Conservation (phyloP, 208 protist species). For the Leishmania martiniquensis region DNA sequence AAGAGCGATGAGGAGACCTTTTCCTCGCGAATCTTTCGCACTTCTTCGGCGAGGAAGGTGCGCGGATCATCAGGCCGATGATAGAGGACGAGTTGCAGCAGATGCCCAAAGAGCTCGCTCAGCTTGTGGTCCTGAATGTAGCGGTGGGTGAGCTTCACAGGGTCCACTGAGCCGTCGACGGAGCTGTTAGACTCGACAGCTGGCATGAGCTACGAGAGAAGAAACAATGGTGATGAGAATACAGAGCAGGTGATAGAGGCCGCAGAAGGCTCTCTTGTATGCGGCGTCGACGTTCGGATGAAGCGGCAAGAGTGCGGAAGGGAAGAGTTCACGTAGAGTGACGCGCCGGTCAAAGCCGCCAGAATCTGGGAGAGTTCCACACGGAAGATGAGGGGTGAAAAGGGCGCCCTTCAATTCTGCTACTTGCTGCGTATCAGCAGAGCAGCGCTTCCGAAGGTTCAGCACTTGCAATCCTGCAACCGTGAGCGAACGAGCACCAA, state of each 20-base stretch:
- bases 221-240: background rate
- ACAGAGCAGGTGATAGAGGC: background rate
- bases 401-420: background rate
- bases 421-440: background rate
- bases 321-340: background rate
- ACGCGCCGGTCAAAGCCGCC: background rate
- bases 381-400: background rate
- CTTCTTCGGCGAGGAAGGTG: constrained; percentile 74
- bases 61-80: constrained; percentile 82
- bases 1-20: constrained; percentile 78
- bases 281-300: background rate
- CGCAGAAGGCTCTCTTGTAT: background rate
- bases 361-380: background rate
- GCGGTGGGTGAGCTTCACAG: constrained; percentile 39
- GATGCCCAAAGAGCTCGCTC: constrained; percentile 86
- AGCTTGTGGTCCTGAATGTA: constrained; percentile 86
- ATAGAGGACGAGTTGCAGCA: constrained; percentile 89
- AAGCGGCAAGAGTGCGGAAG: background rate
- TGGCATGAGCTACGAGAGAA: constrained; percentile 14
- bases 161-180: constrained; percentile 26
- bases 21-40: constrained; percentile 67
- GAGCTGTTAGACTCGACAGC: constrained; percentile 5
- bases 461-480: background rate
- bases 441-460: background rate
- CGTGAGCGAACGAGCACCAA: background rate